Percentiles rank a stretch among this genome's conserved stretches.
These are phyloP conservation scores for Cryptococcus sp. DNA, from an alignment of 1,284 basidiomycete species.

Conservation along the genomic window DNA sequence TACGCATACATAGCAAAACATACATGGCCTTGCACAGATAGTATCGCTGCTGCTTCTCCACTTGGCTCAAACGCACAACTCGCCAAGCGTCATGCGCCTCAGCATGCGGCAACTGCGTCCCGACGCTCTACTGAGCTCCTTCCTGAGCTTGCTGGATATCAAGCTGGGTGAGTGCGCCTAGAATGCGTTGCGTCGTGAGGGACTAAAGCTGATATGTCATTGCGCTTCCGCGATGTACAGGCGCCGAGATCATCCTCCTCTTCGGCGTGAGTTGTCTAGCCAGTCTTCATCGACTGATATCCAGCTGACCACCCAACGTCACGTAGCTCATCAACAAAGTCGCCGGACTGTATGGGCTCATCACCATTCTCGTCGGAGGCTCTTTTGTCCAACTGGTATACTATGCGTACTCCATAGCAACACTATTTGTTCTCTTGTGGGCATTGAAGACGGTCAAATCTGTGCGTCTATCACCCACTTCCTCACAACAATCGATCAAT, in stretches of 20 bases:
- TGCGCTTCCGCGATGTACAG: conserved; percentile 28
- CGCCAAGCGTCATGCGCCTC: conserved; percentile 31
- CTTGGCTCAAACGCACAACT: not conserved
- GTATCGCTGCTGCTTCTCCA: too few species aligned
- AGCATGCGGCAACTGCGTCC: conserved; percentile 35
- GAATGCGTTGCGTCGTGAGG: not conserved
- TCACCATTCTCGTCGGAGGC: conserved; percentile 85
- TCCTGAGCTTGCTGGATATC: conserved; percentile 79
- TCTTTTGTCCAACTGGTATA: conserved; percentile 86
- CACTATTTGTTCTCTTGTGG: conserved; percentile 80
- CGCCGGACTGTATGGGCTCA: conserved; percentile 92
- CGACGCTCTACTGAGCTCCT: conserved; percentile 65
- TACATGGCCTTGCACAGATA: too few species aligned
- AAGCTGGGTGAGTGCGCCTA: conserved; percentile 66
- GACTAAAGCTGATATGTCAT: not conserved
- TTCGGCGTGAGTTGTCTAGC: conserved; percentile 67
- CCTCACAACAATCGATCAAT: not conserved
- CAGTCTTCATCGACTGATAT: conserved; percentile 1
- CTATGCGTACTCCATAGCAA: conserved; percentile 88
- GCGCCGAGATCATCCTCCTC: conserved; percentile 75
- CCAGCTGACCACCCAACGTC: not conserved
- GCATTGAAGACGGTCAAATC: conserved; percentile 81
- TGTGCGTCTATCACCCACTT: conserved; percentile 56
- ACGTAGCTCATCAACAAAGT: conserved; percentile 91
- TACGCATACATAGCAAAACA: not conserved